Base-by-base conservation (phyloP, 495 filamentous ascomycete genomes). In the Annulohypoxylon maeteangense region DNA sequence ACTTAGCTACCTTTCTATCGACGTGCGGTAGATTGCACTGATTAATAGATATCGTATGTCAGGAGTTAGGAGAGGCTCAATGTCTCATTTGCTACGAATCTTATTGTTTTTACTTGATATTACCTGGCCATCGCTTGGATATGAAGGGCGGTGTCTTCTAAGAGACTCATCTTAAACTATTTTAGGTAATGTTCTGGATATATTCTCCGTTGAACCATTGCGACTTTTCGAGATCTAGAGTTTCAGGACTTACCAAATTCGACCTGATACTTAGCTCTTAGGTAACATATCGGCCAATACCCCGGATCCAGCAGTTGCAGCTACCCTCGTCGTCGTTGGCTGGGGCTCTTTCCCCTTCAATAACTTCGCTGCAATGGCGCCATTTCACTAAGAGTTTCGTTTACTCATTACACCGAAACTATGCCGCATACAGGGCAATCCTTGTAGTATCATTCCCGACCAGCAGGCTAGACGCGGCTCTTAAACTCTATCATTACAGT, bases 401-500 rank as follows among this genome's bases (percentile, higher is more conserved):
- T 18, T 40, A 16, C 58, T 22, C 34, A 69, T 47, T 64, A 51
- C 57, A 58, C 68, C 68, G 68, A 71, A 53, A 58, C 68, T 67
- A 38, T 61, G 56, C 62, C 68, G 62, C 40, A 22, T 50, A 71
- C 31, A 65, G 55, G 61, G 50, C 27, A 27, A 11, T 12, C 32
- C 29, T 31, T 42, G 38, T 14, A 18, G 12, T 25, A 55, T 54
- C 32, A 22, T 16, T 14, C 14, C 53, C 64, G n/a, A n/a, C n/a
- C n/a, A n/a, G n/a, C n/a, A n/a, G 67, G 67, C 16, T 70, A 70
- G 56, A 31, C 59, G 68, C 68, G 68, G 68, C 55, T 65, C 62
- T 36, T 7, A 20, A 22, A 50, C 34, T 57, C 32, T 40, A 57
- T 38, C 6, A 7, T 45, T 29, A 31, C 25, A n/a, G 16, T 29